A percentile compares a stretch with the other conserved stretches of the same genome.
These are phyloP conservation scores for Sarocladiaceae sp. DNA, from an alignment of 2,329 filamentous ascomycete species.

Conservation along the genomic window DNA sequence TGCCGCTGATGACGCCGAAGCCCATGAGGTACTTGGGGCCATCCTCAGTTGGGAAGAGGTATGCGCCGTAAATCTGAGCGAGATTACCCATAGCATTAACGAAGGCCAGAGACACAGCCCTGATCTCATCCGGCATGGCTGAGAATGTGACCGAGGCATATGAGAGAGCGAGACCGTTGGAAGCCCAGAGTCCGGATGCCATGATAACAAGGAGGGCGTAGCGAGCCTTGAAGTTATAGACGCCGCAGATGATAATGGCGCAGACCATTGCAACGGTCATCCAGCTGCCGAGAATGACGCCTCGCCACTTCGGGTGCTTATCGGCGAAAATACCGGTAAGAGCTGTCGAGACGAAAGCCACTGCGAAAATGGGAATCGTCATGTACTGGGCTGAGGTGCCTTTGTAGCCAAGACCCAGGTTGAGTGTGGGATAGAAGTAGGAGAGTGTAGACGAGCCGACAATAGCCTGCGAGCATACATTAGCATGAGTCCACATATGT, in stretches of 20 bases:
- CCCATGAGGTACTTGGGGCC: conserved; percentile 45
- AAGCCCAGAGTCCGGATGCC: conserved; percentile 50
- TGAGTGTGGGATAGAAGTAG: conserved; percentile 30
- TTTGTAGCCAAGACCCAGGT: conserved; percentile 26
- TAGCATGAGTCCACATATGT: neutral
- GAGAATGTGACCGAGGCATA: conserved; percentile 49
- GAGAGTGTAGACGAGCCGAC: conserved; percentile 26
- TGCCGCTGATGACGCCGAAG: conserved; percentile 27
- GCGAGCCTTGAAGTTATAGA: conserved; percentile 47
- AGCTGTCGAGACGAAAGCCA: conserved; percentile 45
- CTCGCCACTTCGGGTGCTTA: conserved; percentile 37
- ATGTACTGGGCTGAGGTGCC: conserved; percentile 25
- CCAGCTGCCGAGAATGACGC: conserved; percentile 44
- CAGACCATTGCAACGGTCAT: conserved; percentile 35
- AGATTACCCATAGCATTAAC: conserved; percentile 53
- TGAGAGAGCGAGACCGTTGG: conserved; percentile 46
- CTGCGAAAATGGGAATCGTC: conserved; percentile 45
- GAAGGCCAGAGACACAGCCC: conserved; percentile 43
- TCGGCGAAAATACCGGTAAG: conserved; percentile 45
- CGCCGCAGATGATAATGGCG: conserved; percentile 38
- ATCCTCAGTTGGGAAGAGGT: conserved; percentile 45
- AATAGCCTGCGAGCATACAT: conserved; percentile 22
- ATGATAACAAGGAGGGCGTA: conserved; percentile 51
- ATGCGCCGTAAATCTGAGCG: conserved; percentile 51
- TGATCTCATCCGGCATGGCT: conserved; percentile 41